phyloP scores from a whole-genome alignment of 2,329 filamentous ascomycete genomes.

The Fusarium siculi region DNA sequence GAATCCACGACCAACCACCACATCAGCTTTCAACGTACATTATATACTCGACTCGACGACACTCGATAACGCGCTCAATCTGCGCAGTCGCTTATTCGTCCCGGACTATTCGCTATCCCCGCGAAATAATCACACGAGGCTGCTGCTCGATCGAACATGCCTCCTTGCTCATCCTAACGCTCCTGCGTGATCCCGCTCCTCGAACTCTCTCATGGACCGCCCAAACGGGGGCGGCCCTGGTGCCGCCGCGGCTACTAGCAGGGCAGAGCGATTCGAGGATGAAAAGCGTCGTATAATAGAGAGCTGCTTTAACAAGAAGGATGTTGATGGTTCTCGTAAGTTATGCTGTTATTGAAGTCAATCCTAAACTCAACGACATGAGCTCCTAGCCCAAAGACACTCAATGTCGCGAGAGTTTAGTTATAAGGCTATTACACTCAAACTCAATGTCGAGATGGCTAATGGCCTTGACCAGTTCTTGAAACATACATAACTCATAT shows the following conservation, averaged over 20 bases:
- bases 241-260: constrained; percentile 49
- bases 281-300: constrained; percentile 95
- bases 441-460: neutral
- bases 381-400: neutral
- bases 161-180: constrained; percentile 42
- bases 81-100: constrained; percentile 8
- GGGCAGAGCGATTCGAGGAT: constrained; percentile 91
- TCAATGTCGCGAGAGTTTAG: neutral
- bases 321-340: constrained; percentile 86
- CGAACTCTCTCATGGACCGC: constrained; percentile 51
- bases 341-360: constrained; percentile 42
- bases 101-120: neutral
- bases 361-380: neutral
- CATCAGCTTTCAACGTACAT: neutral
- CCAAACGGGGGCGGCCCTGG: constrained; percentile 51
- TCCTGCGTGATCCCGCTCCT: constrained; percentile 38
- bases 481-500: constrained; percentile 99
- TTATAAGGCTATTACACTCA: neutral
- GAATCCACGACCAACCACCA: constrained; percentile 24
- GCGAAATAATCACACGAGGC: neutral
- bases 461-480: constrained; percentile 45
- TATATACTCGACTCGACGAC: neutral
- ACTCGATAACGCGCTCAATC: neutral
- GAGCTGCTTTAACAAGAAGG: constrained; percentile 92
- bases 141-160: constrained; percentile 42